phyloP scores from a whole-genome alignment of 176 grass and related monocot genomes.

The Hordeum vulgare region DNA sequence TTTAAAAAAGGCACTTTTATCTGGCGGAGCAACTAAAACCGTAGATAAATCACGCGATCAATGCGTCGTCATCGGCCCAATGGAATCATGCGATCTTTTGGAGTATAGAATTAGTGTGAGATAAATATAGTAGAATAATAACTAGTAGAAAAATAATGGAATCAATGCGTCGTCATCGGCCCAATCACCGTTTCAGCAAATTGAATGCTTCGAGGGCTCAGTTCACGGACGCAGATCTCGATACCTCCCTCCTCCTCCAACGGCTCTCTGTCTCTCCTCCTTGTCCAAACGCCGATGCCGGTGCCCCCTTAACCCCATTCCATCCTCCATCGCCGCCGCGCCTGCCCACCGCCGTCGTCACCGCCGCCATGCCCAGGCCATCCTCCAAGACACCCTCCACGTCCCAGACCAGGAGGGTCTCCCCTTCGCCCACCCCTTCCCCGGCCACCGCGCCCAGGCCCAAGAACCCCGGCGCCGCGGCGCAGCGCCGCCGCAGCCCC shows the following conservation, averaged over 20 bases:
- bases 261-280: constrained; percentile 20
- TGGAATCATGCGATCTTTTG: too few species aligned
- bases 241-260: constrained; percentile 8
- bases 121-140: too few species aligned
- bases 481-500: constrained; percentile 40
- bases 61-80: too few species aligned
- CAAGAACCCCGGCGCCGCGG: constrained; percentile 10
- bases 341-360: not conserved
- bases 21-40: too few species aligned
- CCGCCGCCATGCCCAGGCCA: constrained; percentile 1
- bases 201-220: constrained; percentile 7
- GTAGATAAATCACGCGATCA: too few species aligned
- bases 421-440: constrained; percentile 13
- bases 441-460: constrained; percentile 31
- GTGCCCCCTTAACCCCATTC: not conserved
- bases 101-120: too few species aligned
- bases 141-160: too few species aligned
- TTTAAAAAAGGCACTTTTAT: too few species aligned
- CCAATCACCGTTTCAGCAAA: not conserved
- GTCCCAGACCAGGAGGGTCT: constrained; percentile 3
- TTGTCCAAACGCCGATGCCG: not conserved
- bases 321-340: not conserved
- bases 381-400: constrained; percentile 12
- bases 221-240: constrained; percentile 21
- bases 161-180: not conserved